These are phyloP conservation scores for Triglochin maritima DNA, from an alignment of 106 monocot genomes.

Conservation along the genomic window DNA sequence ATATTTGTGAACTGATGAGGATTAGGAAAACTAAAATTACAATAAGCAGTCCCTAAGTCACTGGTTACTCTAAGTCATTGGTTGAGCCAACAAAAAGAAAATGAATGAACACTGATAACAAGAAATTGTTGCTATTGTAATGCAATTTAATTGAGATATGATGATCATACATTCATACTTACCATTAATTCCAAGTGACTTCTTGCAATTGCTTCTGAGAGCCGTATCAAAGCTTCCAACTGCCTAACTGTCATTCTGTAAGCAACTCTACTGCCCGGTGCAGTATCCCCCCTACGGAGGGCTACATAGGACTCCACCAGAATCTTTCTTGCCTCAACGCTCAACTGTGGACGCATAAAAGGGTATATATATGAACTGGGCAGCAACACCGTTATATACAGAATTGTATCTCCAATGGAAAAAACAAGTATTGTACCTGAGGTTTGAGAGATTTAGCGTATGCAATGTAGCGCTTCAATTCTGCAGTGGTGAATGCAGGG, in stretches of 20 bases:
- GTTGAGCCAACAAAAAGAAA: too few species aligned
- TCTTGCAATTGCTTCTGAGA: slow-evolving; percentile 95
- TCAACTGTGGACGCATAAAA: slow-evolving; percentile 42
- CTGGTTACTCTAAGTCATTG: too few species aligned
- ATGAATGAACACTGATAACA: too few species aligned
- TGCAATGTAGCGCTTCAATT: slow-evolving; percentile 86
- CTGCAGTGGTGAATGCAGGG: slow-evolving; percentile 76
- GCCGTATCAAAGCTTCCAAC: slow-evolving; percentile 83
- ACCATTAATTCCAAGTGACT: slow-evolving; percentile 74
- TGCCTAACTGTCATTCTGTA: slow-evolving; percentile 98
- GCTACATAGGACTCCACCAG: slow-evolving; percentile 90
- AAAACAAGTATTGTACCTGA: slow-evolving; percentile 36
- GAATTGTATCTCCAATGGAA: not conserved
- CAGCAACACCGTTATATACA: not conserved
- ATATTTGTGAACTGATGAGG: too few species aligned
- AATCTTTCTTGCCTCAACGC: slow-evolving; percentile 66
- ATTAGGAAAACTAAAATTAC: too few species aligned
- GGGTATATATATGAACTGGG: not conserved
- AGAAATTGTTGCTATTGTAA: too few species aligned
- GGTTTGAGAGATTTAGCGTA: slow-evolving; percentile 91
- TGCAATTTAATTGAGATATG: too few species aligned
- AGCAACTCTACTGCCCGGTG: slow-evolving; percentile 97
- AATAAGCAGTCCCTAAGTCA: too few species aligned
- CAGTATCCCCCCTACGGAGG: slow-evolving; percentile 75
- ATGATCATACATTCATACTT: slow-evolving; percentile 3